Evolutionary conservation across 768 basidiomycete genomes (phyloP).

Genomic region (Tricholoma furcatifolium): DNA sequence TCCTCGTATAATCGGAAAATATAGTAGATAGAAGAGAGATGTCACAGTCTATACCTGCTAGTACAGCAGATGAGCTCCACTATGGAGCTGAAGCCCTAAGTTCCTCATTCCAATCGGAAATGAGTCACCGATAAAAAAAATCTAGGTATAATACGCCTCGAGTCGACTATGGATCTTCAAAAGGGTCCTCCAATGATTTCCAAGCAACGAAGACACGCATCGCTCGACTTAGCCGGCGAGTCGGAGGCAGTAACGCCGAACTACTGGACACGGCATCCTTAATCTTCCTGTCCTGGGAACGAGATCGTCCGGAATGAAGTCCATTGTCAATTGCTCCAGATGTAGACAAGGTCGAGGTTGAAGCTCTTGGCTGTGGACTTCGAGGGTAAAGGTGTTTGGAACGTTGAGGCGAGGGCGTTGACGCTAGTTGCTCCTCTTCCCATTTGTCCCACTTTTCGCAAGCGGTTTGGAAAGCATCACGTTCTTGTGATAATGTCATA

Average conservation of each 20-base stretch:
- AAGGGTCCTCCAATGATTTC: slow-evolving; percentile 36
- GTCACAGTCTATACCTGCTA: neutral
- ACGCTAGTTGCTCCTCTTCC: slow-evolving; percentile 30
- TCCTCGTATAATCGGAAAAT: neutral
- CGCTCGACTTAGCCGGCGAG: slow-evolving; percentile 48
- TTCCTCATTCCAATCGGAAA: too few species aligned
- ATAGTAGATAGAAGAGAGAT: slow-evolving; percentile 3
- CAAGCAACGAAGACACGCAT: slow-evolving; percentile 57
- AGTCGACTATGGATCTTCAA: neutral
- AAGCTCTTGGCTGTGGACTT: slow-evolving; percentile 4
- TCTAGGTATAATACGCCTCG: too few species aligned
- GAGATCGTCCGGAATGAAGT: neutral
- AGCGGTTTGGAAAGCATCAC: slow-evolving; percentile 54
- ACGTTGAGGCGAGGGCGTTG: neutral
- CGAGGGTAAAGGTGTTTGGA: neutral
- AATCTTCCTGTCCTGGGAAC: slow-evolving; percentile 1
- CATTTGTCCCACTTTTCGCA: slow-evolving; percentile 59
- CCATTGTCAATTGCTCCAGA: neutral
- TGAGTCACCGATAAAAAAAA: too few species aligned
- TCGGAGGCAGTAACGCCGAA: slow-evolving; percentile 23
- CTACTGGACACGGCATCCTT: slow-evolving; percentile 10
- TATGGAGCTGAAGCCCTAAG: too few species aligned
- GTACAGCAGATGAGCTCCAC: neutral
- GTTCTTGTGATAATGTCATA: slow-evolving; percentile 43
- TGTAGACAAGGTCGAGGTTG: neutral